phyloP scores from a whole-genome alignment of 495 filamentous ascomycete species.

The Trichoderma erinaceum region DNA sequence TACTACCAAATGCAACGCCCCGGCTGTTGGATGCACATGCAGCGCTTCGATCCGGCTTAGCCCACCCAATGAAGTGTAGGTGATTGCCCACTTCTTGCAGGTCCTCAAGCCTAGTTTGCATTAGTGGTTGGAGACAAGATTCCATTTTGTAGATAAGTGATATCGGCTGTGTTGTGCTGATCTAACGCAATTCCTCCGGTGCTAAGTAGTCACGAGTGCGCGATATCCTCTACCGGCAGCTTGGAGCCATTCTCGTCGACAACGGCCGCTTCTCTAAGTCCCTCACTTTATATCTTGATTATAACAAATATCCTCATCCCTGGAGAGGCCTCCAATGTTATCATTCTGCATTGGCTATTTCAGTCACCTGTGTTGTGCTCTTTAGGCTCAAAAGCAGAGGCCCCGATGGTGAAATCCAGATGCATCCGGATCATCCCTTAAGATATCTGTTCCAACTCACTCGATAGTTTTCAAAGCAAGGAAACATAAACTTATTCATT shows the following conservation, averaged over 20 bases:
- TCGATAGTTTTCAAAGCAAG: neutral
- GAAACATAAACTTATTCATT: neutral
- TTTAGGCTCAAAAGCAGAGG: neutral
- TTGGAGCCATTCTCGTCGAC: neutral
- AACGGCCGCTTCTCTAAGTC: neutral
- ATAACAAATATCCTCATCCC: neutral
- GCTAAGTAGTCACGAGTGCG: neutral
- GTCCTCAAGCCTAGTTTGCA: neutral
- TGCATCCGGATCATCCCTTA: neutral
- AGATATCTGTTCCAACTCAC: neutral
- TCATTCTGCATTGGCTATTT: neutral
- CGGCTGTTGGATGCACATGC: neutral
- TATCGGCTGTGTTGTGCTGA: neutral
- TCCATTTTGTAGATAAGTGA: neutral
- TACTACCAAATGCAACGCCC: neutral
- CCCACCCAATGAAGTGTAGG: neutral
- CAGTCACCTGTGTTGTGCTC: neutral
- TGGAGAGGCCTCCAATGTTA: neutral
- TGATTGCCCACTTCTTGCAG: neutral
- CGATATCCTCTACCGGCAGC: conserved; percentile 3
- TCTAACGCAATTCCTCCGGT: neutral
- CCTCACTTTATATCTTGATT: neutral
- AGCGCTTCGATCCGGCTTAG: neutral
- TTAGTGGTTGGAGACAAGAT: neutral
- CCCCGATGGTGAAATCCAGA: neutral